Conservation (phyloP, 106 monocot genomes). For the Apostasia shenzhenica region DNA sequence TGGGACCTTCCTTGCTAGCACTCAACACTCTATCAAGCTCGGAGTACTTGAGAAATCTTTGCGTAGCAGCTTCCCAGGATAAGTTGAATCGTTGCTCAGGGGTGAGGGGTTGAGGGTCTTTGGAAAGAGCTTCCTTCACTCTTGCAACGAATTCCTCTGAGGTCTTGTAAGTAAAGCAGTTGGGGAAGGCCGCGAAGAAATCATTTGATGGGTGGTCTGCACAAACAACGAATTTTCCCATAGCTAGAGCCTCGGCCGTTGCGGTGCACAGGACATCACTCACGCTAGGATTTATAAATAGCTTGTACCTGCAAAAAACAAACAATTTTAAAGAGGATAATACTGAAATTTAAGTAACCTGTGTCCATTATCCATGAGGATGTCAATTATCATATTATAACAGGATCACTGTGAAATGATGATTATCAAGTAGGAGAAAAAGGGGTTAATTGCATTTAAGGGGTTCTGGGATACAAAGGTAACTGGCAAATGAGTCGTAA, state of each 20-base stretch:
- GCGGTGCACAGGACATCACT: constrained; percentile 98
- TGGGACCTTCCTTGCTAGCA: constrained; percentile 7
- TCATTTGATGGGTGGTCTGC: constrained; percentile 99
- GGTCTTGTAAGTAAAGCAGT: constrained; percentile 88
- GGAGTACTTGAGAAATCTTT: constrained; percentile 79
- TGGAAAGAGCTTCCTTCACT: constrained; percentile 68
- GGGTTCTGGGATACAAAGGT: too few species aligned
- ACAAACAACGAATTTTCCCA: constrained; percentile 99
- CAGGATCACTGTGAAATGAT: too few species aligned
- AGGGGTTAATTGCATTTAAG: too few species aligned
- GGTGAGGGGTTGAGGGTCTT: constrained; percentile 77
- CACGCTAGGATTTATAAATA: constrained; percentile 92
- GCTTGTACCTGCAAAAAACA: constrained; percentile 65
- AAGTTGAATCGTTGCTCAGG: constrained; percentile 68
- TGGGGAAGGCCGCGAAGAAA: constrained; percentile 87
- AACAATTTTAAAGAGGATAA: neutral
- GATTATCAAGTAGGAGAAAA: too few species aligned
- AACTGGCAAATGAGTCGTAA: too few species aligned
- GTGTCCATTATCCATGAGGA: too few species aligned
- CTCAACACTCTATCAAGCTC: constrained; percentile 71
- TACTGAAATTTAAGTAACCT: too few species aligned
- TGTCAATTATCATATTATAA: too few species aligned
- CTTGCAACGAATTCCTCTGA: constrained; percentile 80
- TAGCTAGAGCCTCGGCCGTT: constrained; percentile 97
- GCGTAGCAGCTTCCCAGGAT: constrained; percentile 97